Evolutionary conservation across 2,329 filamentous ascomycete genomes (phyloP), one percentile per base, ranked within the genome.

Genomic region (Phoma herbarum): DNA sequence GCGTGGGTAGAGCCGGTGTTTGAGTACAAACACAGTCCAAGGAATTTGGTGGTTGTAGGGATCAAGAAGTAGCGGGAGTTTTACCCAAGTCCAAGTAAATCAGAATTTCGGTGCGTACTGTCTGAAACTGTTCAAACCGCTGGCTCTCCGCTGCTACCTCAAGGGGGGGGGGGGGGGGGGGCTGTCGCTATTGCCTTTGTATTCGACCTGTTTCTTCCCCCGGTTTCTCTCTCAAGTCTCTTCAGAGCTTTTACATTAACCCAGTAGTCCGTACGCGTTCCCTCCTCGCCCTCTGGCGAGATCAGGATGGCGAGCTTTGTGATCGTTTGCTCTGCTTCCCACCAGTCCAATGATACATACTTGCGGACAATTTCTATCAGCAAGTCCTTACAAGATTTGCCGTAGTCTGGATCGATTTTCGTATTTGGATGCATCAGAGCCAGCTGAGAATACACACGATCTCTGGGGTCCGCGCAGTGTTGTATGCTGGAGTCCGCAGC

Each of bases 1-100:
- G 90, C 88, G 59, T 99, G 95, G 95, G 93, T 97, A 5, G 92
- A 98, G 80, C 84, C 90, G 0, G 93, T 97, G 4, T 98, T 98
- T 80, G 92, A 96, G 66, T 97, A 96, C 76, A 81, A 79, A 35
- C 79, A 90, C 73, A 97, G 93, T 75, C 95, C 95, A 46, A 84
- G 95, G 62, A 98, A 99, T 77, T 77, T 98, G 71, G 94, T 96
- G 2, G 90, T 99, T 4, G 93, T 98, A 28, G 95, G 94, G 0
- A 84, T 98, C 48, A 97, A 97, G 80, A 86, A 84, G 52, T 72
- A 35, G 18, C n/a, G n/a, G n/a, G n/a, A n/a, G n/a, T n/a, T n/a
- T n/a, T n/a, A n/a, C n/a, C n/a, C n/a, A n/a, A n/a, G n/a, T n/a
- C n/a, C n/a, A n/a, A n/a, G n/a, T n/a, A n/a, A n/a, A n/a, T n/a